phyloP scores from a whole-genome alignment of 129 eudicot species.

The Scalesia atractyloides region DNA sequence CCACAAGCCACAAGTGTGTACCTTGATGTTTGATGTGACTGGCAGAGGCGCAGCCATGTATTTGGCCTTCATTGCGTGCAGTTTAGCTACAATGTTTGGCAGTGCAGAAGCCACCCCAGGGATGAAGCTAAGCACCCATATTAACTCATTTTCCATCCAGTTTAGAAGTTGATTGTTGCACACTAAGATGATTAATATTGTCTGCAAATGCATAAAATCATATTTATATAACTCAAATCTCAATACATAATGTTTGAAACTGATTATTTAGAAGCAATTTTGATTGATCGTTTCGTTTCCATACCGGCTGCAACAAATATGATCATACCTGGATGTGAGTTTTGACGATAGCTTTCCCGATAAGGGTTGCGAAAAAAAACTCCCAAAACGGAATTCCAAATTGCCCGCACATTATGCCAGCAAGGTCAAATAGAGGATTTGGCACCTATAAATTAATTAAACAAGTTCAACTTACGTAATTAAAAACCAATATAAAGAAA shows the following conservation, averaged over 20 bases:
- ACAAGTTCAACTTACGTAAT: background rate
- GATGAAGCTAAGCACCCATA: slow-evolving; percentile 75
- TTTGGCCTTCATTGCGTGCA: slow-evolving; percentile 81
- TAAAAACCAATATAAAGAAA: background rate
- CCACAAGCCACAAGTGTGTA: slow-evolving; percentile 12
- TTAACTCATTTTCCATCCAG: slow-evolving; percentile 86
- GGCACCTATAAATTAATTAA: slow-evolving; percentile 67
- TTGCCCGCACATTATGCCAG: slow-evolving; percentile 99
- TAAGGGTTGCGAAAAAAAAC: slow-evolving; percentile 85
- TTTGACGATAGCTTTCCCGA: slow-evolving; percentile 91
- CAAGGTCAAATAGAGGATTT: slow-evolving; percentile 97
- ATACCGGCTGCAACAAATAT: background rate
- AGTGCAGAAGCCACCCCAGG: slow-evolving; percentile 74
- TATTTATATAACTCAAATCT: background rate
- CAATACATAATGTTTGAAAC: background rate
- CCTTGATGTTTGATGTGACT: slow-evolving; percentile 65
- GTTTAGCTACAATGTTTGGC: slow-evolving; percentile 63
- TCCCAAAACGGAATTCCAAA: slow-evolving; percentile 97
- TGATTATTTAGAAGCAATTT: background rate
- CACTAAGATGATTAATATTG: slow-evolving; percentile 77
- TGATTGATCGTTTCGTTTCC: background rate
- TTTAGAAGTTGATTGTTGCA: slow-evolving; percentile 96
- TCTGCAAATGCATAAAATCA: slow-evolving; percentile 51
- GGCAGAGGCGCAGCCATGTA: slow-evolving; percentile 66
- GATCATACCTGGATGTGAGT: slow-evolving; percentile 88